Percentiles rank a stretch among this genome's conserved stretches.
These are phyloP conservation scores for Myxozyma kluyveri DNA, from an alignment of 805 yeast species.

Conservation along the genomic window DNA sequence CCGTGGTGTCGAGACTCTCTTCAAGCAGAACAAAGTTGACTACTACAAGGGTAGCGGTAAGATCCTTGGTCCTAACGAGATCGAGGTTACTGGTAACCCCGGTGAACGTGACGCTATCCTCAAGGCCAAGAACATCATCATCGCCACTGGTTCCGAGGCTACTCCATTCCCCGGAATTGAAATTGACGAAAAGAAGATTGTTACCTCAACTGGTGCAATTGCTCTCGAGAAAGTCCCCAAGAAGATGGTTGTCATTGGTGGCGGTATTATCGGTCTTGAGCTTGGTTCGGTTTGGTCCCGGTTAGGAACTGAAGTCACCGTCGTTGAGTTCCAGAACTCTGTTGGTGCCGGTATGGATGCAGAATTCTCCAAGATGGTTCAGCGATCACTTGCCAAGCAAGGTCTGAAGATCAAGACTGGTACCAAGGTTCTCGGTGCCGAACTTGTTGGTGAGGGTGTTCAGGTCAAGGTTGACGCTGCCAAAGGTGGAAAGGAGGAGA, in stretches of 20 bases:
- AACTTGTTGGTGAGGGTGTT: constrained; percentile 83
- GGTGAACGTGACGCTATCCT: constrained; percentile 72
- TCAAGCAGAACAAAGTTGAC: constrained; percentile 92
- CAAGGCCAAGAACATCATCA: constrained; percentile 81
- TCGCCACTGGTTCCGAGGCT: constrained; percentile 98
- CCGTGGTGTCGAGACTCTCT: constrained; percentile 88
- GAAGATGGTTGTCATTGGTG: constrained; percentile 90
- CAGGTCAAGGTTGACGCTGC: constrained; percentile 84
- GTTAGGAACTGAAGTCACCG: constrained; percentile 92
- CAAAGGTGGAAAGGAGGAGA: constrained; percentile 77
- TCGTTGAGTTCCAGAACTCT: constrained; percentile 82
- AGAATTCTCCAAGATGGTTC: constrained; percentile 87
- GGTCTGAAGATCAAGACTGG: constrained; percentile 90
- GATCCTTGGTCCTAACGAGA: constrained; percentile 72
- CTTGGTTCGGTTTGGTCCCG: constrained; percentile 98
- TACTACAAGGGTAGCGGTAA: constrained; percentile 93
- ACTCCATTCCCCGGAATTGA: constrained; percentile 98
- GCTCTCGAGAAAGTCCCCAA: constrained; percentile 87
- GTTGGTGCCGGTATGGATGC: constrained; percentile 99
- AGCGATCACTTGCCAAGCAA: constrained; percentile 88
- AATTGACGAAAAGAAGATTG: constrained; percentile 95
- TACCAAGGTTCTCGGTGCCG: constrained; percentile 86
- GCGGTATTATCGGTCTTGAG: constrained; percentile 98
- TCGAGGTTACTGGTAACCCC: constrained; percentile 81
- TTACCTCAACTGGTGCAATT: constrained; percentile 90